Percentiles rank a stretch among this genome's conserved stretches.
phyloP scores from a whole-genome alignment of 768 basidiomycete species.

The Agaricus blazei region DNA sequence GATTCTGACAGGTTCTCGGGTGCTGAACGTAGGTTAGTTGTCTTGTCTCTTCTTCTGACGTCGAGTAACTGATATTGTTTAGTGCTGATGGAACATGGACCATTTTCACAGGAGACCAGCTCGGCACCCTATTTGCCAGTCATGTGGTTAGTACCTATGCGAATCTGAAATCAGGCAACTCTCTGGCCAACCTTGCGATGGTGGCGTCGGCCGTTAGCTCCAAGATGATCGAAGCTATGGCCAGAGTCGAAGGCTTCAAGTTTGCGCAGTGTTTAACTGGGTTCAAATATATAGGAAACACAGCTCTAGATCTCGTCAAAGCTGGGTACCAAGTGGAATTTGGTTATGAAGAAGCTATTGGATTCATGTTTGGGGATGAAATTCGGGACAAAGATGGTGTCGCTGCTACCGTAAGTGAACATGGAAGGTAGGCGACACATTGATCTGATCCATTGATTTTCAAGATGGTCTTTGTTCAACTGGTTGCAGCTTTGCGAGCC shows the following conservation, averaged over 20 bases:
- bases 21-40: slow-evolving; percentile 57
- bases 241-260: slow-evolving; percentile 69
- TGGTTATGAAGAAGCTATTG: slow-evolving; percentile 91
- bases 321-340: slow-evolving; percentile 73
- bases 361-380: slow-evolving; percentile 79
- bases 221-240: slow-evolving; percentile 83
- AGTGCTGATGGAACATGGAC: slow-evolving; percentile 56
- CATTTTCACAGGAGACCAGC: slow-evolving; percentile 80
- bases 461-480: slow-evolving; percentile 65
- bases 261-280: slow-evolving; percentile 87
- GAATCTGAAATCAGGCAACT: slow-evolving; percentile 27
- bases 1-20: slow-evolving; percentile 83
- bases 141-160: slow-evolving; percentile 38
- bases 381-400: slow-evolving; percentile 89
- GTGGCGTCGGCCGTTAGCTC: slow-evolving; percentile 89
- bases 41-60: background rate
- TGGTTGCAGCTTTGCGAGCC: slow-evolving; percentile 46
- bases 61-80: slow-evolving; percentile 1
- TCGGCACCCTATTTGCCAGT: slow-evolving; percentile 52
- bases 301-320: slow-evolving; percentile 56
- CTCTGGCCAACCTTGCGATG: slow-evolving; percentile 66
- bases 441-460: background rate
- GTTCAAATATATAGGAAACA: slow-evolving; percentile 90
- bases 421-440: background rate
- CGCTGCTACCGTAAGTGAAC: slow-evolving; percentile 57